phyloP scores from a whole-genome alignment of 768 basidiomycete genomes.

The Lactarius hatsudake region DNA sequence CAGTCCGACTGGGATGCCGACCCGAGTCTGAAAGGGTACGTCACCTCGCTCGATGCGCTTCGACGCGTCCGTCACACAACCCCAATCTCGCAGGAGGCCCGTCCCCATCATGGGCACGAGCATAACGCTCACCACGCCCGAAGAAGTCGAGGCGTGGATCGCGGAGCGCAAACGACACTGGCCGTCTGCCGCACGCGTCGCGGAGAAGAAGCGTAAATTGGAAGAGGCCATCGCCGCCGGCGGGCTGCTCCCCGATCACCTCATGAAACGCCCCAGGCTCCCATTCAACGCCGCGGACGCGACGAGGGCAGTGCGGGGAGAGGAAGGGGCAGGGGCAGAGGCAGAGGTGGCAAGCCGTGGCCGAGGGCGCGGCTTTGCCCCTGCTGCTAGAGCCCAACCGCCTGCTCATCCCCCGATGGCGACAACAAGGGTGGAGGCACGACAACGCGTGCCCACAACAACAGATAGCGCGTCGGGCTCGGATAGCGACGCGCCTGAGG shows the following conservation, averaged over 20 bases:
- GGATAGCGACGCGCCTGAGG: slow-evolving; percentile 51
- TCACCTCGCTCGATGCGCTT: slow-evolving; percentile 5
- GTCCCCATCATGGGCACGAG: slow-evolving; percentile 78
- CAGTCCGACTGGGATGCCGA: slow-evolving; percentile 77
- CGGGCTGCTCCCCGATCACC: slow-evolving; percentile 55
- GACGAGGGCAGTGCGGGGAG: slow-evolving; percentile 20
- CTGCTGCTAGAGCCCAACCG: not conserved
- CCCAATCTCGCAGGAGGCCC: slow-evolving; percentile 50
- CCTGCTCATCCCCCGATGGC: not conserved
- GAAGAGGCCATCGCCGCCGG: slow-evolving; percentile 81
- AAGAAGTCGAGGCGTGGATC: slow-evolving; percentile 81
- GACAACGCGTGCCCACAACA: slow-evolving; percentile 13
- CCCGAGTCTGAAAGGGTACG: slow-evolving; percentile 74
- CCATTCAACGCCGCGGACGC: not conserved
- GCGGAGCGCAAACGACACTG: slow-evolving; percentile 84
- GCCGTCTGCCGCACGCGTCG: slow-evolving; percentile 66
- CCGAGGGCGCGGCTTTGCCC: slow-evolving; percentile 27
- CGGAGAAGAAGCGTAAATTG: slow-evolving; percentile 77
- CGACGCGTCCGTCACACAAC: not conserved
- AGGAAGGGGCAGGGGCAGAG: slow-evolving; percentile 18
- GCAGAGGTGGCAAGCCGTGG: slow-evolving; percentile 7
- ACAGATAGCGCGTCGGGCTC: slow-evolving; percentile 19
- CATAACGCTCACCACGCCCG: slow-evolving; percentile 73
- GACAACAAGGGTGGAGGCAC: not conserved
- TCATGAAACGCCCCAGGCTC: slow-evolving; percentile 42